A percentile compares a stretch with the other conserved stretches of the same genome.
These are phyloP conservation scores for Penicillium vulpinum DNA, from an alignment of 2,329 filamentous ascomycete species.

Conservation along the genomic window DNA sequence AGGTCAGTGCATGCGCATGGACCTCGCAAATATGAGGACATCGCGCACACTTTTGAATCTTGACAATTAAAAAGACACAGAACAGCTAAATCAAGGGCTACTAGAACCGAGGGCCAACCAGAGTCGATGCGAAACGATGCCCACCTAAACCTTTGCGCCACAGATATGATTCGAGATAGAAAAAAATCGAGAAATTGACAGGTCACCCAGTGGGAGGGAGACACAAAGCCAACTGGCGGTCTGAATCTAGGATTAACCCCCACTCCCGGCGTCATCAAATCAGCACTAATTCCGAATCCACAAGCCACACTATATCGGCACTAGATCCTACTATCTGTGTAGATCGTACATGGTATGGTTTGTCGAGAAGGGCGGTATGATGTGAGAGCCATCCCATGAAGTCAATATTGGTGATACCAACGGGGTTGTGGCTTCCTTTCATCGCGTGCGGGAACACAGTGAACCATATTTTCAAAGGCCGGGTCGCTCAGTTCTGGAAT, in stretches of 20 bases:
- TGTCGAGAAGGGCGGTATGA: neutral
- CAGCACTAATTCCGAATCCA: neutral
- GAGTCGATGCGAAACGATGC: neutral
- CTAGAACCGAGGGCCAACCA: neutral
- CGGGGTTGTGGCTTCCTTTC: neutral
- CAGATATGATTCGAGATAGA: no score
- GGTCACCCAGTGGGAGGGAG: neutral
- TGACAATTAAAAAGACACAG: neutral
- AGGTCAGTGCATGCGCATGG: neutral
- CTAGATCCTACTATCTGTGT: conserved; percentile 2
- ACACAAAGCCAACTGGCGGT: conserved; percentile 4
- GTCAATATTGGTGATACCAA: neutral
- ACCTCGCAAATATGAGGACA: neutral
- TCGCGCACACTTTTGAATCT: neutral
- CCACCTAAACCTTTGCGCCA: neutral
- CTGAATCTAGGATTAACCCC: neutral
- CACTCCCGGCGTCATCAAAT: neutral
- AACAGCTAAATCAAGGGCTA: neutral
- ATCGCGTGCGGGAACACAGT: neutral
- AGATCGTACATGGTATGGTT: neutral
- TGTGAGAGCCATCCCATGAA: neutral
- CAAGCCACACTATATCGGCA: neutral
- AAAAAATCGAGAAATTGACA: neutral
- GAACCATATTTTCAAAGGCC: neutral
- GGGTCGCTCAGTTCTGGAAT: neutral